Evolutionary conservation across 2,329 filamentous ascomycete species (phyloP).

Genomic region (Arachnomyces sp.): DNA sequence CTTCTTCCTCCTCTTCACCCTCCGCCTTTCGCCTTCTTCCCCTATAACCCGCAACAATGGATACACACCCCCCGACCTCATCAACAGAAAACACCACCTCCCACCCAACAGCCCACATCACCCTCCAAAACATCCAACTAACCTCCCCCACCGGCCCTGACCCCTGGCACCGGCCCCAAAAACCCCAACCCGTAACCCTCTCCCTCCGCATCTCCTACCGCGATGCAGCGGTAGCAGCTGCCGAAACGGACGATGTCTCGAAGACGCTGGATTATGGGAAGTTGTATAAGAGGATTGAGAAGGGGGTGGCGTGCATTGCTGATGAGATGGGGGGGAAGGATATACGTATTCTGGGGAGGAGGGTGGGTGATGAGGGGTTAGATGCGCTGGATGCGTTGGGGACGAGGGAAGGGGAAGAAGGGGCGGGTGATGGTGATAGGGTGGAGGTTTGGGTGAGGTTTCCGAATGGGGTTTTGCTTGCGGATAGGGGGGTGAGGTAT

Average conservation of each 20-base stretch:
- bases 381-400: conserved; percentile 7
- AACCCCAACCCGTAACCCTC: conserved; percentile 37
- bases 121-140: conserved; percentile 36
- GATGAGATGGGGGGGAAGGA: conserved; percentile 28
- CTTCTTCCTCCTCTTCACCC: too few species aligned
- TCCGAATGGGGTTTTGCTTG: conserved; percentile 38
- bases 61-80: too few species aligned
- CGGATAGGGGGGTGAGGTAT: conserved; percentile 34
- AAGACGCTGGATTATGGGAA: conserved; percentile 41
- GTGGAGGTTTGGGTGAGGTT: conserved; percentile 33
- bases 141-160: conserved; percentile 37
- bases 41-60: too few species aligned
- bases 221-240: conserved; percentile 31
- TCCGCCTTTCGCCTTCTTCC: too few species aligned
- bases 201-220: conserved; percentile 37
- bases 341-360: conserved; percentile 17
- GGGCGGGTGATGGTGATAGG: conserved; percentile 22
- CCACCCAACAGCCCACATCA: conserved; percentile 29
- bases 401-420: conserved; percentile 6
- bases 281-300: conserved; percentile 34
- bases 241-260: conserved; percentile 36
- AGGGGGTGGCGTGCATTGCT: conserved; percentile 28
- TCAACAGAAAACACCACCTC: conserved; percentile 20
- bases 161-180: conserved; percentile 38
- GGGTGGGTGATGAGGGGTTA: conserved; percentile 16